phyloP scores from a whole-genome alignment of 208 protist genomes.

The Trypanosoma lewisi region DNA sequence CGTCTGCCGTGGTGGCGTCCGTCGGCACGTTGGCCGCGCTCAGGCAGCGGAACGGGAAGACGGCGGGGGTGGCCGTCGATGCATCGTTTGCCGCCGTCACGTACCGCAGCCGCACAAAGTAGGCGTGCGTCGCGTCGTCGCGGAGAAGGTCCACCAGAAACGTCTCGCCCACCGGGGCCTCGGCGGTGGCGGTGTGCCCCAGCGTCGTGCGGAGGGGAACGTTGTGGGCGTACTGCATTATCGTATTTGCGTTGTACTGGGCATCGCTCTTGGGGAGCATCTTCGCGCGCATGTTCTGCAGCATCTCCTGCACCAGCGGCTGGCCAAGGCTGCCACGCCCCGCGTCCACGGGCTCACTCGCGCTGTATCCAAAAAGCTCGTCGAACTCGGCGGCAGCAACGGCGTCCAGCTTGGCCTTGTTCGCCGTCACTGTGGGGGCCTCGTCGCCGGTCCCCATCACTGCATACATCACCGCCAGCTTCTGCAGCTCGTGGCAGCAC shows the following conservation, averaged over 20 bases:
- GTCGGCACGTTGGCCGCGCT: conserved; percentile 10
- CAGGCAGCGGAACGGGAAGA: conserved; percentile 28
- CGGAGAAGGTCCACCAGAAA: conserved; percentile 28
- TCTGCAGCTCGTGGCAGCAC: conserved; percentile 19
- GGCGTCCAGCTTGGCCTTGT: conserved; percentile 15
- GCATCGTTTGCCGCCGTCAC: background rate
- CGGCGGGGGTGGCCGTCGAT: background rate
- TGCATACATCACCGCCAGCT: conserved; percentile 14
- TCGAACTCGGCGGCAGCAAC: conserved; percentile 21
- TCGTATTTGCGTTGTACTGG: background rate
- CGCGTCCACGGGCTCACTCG: background rate
- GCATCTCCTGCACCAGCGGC: conserved; percentile 14
- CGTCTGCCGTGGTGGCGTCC: background rate
- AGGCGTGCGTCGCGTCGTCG: conserved; percentile 12
- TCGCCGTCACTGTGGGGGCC: conserved; percentile 14
- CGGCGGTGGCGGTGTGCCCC: conserved; percentile 4
- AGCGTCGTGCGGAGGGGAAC: conserved; percentile 12
- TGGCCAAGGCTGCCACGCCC: conserved; percentile 23
- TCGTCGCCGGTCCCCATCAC: background rate
- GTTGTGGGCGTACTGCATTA: conserved; percentile 21
- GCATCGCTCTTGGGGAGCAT: conserved; percentile 4
- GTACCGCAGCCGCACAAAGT: conserved; percentile 27
- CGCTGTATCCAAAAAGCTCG: conserved; percentile 6
- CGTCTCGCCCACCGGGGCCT: conserved; percentile 10
- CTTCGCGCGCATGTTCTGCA: conserved; percentile 20